phyloP scores from a whole-genome alignment of 495 filamentous ascomycete genomes.

The Glonium stellatum region DNA sequence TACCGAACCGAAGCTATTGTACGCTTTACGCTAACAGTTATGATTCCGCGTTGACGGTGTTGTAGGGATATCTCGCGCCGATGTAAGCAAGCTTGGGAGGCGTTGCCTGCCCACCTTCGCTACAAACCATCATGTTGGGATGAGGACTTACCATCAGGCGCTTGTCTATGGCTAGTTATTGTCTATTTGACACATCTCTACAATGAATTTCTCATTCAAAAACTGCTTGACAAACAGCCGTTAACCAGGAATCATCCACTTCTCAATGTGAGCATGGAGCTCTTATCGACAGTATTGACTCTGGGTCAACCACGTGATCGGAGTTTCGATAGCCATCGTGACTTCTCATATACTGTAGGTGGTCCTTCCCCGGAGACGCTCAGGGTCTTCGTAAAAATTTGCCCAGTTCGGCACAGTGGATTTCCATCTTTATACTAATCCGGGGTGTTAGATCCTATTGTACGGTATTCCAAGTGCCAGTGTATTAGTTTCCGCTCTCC shows the following conservation, averaged over 20 bases:
- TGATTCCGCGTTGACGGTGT: not conserved
- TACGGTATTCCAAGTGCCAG: not conserved
- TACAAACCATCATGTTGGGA: constrained; percentile 13
- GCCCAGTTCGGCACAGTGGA: too few species aligned
- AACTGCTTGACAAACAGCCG: not conserved
- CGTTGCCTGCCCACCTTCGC: constrained; percentile 3
- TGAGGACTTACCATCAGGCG: not conserved
- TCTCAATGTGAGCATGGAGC: not conserved
- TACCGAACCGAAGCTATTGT: not conserved
- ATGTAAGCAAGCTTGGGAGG: not conserved
- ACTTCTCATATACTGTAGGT: not conserved
- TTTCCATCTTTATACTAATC: too few species aligned
- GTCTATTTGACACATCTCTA: constrained; percentile 12
- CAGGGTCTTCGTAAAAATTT: not conserved
- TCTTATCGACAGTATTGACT: not conserved
- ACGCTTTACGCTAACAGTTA: too few species aligned
- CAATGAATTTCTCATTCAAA: constrained; percentile 21
- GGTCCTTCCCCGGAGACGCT: not conserved
- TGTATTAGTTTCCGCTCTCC: not conserved
- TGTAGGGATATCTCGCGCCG: constrained; percentile 13
- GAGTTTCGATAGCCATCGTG: not conserved
- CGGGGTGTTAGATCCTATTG: not conserved
- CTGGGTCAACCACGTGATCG: not conserved
- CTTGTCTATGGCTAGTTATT: constrained; percentile 5
- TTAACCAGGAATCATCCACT: not conserved